Conservation (phyloP, 176 grass and related monocot genomes). For the Saccharum spontaneum region DNA sequence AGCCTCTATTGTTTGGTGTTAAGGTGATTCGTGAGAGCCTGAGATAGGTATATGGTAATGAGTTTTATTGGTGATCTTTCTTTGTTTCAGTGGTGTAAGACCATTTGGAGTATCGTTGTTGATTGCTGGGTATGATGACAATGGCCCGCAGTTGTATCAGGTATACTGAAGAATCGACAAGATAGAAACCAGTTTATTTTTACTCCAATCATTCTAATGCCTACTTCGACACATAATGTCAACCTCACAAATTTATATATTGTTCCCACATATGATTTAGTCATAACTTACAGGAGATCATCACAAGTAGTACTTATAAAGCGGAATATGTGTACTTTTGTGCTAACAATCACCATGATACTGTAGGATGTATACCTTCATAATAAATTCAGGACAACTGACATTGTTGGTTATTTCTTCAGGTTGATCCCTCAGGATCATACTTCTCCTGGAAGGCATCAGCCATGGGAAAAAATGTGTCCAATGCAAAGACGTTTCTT, state of each 20-base stretch:
- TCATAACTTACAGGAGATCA: not conserved
- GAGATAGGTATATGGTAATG: constrained; percentile 17
- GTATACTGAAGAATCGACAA: constrained; percentile 37
- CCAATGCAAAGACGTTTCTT: constrained; percentile 96
- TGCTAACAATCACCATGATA: constrained; percentile 5
- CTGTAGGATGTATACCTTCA: not conserved
- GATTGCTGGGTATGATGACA: constrained; percentile 95
- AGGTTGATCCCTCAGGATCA: constrained; percentile 97
- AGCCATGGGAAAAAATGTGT: constrained; percentile 98
- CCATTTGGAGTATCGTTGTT: constrained; percentile 93
- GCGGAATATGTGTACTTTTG: constrained; percentile 18
- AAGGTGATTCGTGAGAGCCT: not conserved
- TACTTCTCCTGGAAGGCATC: constrained; percentile 99
- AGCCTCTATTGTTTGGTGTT: not conserved
- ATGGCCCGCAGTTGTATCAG: constrained; percentile 94
- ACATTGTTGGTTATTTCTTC: constrained; percentile 10
- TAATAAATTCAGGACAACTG: constrained; percentile 1
- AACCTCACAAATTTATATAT: not conserved
- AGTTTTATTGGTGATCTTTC: constrained; percentile 5
- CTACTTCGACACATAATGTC: not conserved
- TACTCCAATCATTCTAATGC: not conserved
- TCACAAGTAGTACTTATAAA: not conserved
- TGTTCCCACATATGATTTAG: not conserved
- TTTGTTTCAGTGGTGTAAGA: constrained; percentile 83
- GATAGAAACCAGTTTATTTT: not conserved